Conservation (phyloP, 2,329 filamentous ascomycete species). For the Stemphylium beticola region DNA sequence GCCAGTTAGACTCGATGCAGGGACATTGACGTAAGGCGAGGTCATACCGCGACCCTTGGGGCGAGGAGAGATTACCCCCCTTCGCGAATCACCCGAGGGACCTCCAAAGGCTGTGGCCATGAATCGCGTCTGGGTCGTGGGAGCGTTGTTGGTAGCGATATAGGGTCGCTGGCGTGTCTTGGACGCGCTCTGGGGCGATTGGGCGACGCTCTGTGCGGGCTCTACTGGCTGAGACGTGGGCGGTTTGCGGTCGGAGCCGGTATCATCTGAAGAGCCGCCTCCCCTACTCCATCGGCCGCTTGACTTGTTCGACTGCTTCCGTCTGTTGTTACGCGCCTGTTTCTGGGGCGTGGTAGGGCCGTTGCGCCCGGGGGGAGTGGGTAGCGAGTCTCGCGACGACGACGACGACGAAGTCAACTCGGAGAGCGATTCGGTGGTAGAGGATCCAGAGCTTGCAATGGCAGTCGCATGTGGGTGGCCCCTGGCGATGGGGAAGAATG, state of each 20-base stretch:
- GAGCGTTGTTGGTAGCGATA: conserved; percentile 22
- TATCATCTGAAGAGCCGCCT: conserved; percentile 37
- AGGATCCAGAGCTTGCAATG: conserved; percentile 34
- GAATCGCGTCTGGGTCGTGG: conserved; percentile 33
- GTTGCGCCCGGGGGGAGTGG: conserved; percentile 30
- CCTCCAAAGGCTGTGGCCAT: conserved; percentile 48
- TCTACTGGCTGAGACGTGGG: conserved; percentile 29
- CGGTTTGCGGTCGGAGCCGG: conserved; percentile 31
- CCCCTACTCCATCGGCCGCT: conserved; percentile 40
- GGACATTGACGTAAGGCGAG: conserved; percentile 7
- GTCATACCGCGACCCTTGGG: conserved; percentile 52
- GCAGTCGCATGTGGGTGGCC: conserved; percentile 37
- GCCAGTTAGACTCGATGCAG: conserved; percentile 27
- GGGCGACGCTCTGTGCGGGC: conserved; percentile 19
- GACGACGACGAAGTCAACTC: conserved; percentile 42
- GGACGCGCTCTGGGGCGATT: conserved; percentile 25
- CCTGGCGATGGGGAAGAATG: conserved; percentile 16
- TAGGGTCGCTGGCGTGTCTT: conserved; percentile 25
- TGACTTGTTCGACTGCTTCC: conserved; percentile 34
- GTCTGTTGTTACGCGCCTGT: conserved; percentile 34
- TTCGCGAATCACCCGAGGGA: conserved; percentile 50
- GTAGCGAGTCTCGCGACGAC: conserved; percentile 39
- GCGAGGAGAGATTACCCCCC: conserved; percentile 51
- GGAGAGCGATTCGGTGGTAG: conserved; percentile 30
- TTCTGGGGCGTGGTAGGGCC: conserved; percentile 35